These are phyloP conservation scores for Capronia coronata DNA, from an alignment of 2,329 filamentous ascomycete genomes.

Conservation along the genomic window DNA sequence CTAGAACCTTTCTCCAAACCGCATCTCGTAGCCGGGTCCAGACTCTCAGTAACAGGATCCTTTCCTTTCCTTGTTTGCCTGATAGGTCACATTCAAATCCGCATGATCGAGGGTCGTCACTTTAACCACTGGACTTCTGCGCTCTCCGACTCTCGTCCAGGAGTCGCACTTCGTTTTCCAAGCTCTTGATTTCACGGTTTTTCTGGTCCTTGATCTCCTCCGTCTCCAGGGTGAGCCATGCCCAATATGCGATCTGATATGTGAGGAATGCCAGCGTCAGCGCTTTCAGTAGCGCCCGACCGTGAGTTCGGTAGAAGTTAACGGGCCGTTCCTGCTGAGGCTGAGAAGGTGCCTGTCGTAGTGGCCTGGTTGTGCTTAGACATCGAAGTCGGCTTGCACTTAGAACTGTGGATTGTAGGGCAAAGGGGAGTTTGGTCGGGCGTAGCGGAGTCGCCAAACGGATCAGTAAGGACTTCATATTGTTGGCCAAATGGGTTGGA, in stretches of 20 bases:
- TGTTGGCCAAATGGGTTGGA: too few species aligned
- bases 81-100: too few species aligned
- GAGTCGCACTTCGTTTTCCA: slow-evolving; percentile 26
- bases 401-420: neutral
- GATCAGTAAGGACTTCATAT: too few species aligned
- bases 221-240: slow-evolving; percentile 44
- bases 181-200: slow-evolving; percentile 30
- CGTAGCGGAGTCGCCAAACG: neutral
- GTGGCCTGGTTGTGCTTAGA: neutral
- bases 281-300: slow-evolving; percentile 43
- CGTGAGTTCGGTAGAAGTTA: slow-evolving; percentile 28
- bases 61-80: too few species aligned
- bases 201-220: slow-evolving; percentile 40
- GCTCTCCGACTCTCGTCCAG: slow-evolving; percentile 23
- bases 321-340: slow-evolving; percentile 8
- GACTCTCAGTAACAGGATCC: too few species aligned
- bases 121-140: slow-evolving; percentile 7
- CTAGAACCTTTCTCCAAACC: too few species aligned
- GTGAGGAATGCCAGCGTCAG: slow-evolving; percentile 45
- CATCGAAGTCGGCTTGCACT: neutral
- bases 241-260: slow-evolving; percentile 45
- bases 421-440: neutral
- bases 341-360: neutral
- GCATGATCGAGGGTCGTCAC: too few species aligned
- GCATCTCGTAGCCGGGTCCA: too few species aligned